phyloP scores from a whole-genome alignment of 768 basidiomycete species.

The Mrakia hoshinonis region DNA sequence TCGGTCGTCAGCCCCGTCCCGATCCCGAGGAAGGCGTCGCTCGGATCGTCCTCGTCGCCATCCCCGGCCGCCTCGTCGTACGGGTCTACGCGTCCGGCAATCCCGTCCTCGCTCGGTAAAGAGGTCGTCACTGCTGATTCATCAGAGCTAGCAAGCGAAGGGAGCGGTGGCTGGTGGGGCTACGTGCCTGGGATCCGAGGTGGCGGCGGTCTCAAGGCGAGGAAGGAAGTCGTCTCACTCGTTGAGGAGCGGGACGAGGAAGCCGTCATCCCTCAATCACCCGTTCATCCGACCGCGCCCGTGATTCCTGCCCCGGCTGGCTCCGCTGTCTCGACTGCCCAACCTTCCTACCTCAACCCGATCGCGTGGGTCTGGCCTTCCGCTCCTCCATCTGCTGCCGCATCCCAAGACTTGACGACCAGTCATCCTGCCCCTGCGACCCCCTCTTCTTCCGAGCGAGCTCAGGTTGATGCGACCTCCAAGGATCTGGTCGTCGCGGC shows the following conservation, averaged over 20 bases:
- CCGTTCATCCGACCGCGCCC: too few species aligned
- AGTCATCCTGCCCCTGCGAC: not conserved
- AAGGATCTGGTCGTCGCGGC: not conserved
- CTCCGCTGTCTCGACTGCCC: not conserved
- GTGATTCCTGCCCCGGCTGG: not conserved
- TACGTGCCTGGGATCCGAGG: conserved; percentile 14
- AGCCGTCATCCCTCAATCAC: not conserved
- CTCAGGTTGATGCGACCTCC: not conserved
- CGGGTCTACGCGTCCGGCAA: not conserved
- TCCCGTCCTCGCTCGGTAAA: conserved; percentile 7
- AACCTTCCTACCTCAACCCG: conserved; percentile 7
- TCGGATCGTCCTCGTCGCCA: not conserved
- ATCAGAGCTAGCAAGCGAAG: too few species aligned
- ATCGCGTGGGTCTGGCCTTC: conserved; percentile 24
- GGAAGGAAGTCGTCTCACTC: conserved; percentile 8
- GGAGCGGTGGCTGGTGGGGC: conserved; percentile 18
- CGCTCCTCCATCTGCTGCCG: not conserved
- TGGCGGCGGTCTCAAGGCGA: not conserved
- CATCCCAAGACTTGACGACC: too few species aligned
- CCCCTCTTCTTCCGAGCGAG: not conserved
- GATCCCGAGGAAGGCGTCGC: not conserved
- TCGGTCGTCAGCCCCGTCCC: not conserved
- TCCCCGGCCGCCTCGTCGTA: not conserved
- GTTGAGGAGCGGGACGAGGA: not conserved
- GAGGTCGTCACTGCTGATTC: not conserved